Percentiles rank a stretch among this genome's conserved stretches.
Conservation (phyloP, 2,329 filamentous ascomycete species). For the Hirsutella rhossiliensis region DNA sequence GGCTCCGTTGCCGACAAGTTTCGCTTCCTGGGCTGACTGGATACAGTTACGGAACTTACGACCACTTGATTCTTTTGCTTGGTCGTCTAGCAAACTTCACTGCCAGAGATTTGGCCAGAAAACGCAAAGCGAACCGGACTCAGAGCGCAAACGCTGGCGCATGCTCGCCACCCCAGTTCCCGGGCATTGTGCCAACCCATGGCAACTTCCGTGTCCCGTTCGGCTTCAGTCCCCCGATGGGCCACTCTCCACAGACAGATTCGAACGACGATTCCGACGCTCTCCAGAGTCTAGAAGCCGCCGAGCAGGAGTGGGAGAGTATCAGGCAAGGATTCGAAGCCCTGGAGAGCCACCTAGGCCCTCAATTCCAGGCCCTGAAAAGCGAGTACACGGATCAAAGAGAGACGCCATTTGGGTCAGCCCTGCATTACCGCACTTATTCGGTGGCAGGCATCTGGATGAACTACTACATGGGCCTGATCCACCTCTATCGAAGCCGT, state of each 20-base stretch:
- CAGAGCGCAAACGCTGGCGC: slow-evolving; percentile 15
- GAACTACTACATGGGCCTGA: slow-evolving; percentile 74
- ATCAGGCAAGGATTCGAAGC: slow-evolving; percentile 60
- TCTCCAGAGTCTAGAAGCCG: slow-evolving; percentile 53
- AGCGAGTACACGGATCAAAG: slow-evolving; percentile 50
- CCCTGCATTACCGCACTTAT: slow-evolving; percentile 72
- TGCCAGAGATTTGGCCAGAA: slow-evolving; percentile 64
- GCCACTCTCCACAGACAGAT: slow-evolving; percentile 29
- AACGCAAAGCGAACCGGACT: slow-evolving; percentile 46
- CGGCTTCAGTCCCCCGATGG: slow-evolving; percentile 40
- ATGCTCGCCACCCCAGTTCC: slow-evolving; percentile 32
- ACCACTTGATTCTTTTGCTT: slow-evolving; percentile 74
- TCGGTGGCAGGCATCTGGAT: slow-evolving; percentile 83
- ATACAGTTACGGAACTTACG: slow-evolving; percentile 69
- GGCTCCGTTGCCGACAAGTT: neutral
- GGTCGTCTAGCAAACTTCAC: slow-evolving; percentile 71
- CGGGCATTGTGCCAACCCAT: slow-evolving; percentile 42
- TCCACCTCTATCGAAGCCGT: slow-evolving; percentile 71
- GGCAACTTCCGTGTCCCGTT: slow-evolving; percentile 37
- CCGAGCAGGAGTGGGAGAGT: slow-evolving; percentile 64
- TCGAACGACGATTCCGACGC: slow-evolving; percentile 43
- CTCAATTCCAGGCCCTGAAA: slow-evolving; percentile 64
- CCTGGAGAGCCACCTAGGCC: slow-evolving; percentile 54
- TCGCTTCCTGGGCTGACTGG: slow-evolving; percentile 11
- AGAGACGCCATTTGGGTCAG: slow-evolving; percentile 68